Evolutionary conservation across 805 yeast species (phyloP), one percentile per base, ranked within the genome.

Genomic region (Hemisphaericaspora nanyangensis): DNA sequence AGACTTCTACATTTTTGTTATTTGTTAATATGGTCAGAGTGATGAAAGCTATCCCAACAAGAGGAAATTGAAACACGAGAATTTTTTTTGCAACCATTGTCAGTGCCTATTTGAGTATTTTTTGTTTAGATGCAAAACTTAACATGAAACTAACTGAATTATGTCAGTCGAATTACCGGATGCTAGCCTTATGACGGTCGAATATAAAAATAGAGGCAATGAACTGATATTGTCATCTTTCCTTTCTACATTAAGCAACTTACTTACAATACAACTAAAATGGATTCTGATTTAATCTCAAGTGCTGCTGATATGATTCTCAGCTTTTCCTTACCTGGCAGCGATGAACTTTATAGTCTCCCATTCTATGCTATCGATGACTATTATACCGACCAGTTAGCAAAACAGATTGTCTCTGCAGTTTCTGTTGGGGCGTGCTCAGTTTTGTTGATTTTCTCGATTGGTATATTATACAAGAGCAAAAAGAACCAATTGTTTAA

Each of bases 361-460:
- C 40, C 43, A 13, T 43, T 43, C 15, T 18, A 13, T 4, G 37
- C 26, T 7, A 3, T 45, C n/a, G 49, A 45, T 33, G 30, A 17
- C 1, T 43, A 30, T 15, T 38, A 33, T 16, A n/a, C 15, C 3
- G 10, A 6, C 16, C 28, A 22, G 11, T 8, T 42, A 6, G 7
- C 30, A 18, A 30, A 28, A 20, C 29, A 40, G 7, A 31, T 42
- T 5, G 40, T 45, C 16, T 35, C 33, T 26, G 41, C 40, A 11
- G 40, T 39, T 29, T 40, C 49, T 15, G 27, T 45, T 16, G 49
- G 49, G 12, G 37, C 42, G 7, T 33, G 44, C 34, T 33, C 43
- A 5, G 13, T 42, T 5, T 20, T 41, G n/a, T 28, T 42, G 5
- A 17, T 45, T 6, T 19, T 41, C 7, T 29, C 38, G 15, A 1